Percentiles rank a stretch among this genome's conserved stretches.
phyloP scores from a whole-genome alignment of 1,139 yeast species.

The Kodamaea anthophila region DNA sequence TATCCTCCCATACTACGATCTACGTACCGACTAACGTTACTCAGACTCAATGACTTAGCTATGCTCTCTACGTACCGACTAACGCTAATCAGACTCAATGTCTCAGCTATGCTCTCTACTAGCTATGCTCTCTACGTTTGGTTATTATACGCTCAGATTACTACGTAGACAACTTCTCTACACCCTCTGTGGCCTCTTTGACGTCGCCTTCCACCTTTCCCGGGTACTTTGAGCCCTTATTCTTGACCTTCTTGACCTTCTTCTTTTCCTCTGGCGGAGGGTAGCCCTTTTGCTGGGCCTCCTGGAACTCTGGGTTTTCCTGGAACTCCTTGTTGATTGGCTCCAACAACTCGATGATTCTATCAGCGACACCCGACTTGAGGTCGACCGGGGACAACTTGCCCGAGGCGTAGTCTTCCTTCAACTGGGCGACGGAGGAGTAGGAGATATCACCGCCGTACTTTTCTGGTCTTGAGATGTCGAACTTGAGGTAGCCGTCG shows the following conservation, averaged over 20 bases:
- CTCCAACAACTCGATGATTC: conserved; percentile 69
- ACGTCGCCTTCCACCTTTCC: conserved; percentile 13
- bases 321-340: conserved; percentile 76
- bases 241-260: conserved; percentile 67
- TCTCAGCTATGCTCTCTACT: too few relatives aligned
- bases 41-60: too few relatives aligned
- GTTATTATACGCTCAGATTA: too few relatives aligned
- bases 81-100: too few relatives aligned
- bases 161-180: too few relatives aligned
- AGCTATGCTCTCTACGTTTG: too few relatives aligned
- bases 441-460: conserved; percentile 90
- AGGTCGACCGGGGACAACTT: conserved; percentile 88
- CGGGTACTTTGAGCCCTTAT: conserved; percentile 82
- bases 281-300: conserved; percentile 72
- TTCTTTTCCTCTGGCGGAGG: conserved; percentile 65
- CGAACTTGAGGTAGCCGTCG: conserved; percentile 53
- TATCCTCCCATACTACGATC: too few relatives aligned
- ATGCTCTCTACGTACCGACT: too few relatives aligned
- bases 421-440: conserved; percentile 61
- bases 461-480: conserved; percentile 87
- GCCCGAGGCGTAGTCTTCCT: conserved; percentile 64
- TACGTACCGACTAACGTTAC: too few relatives aligned
- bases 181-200: conserved; percentile 12
- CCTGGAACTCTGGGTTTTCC: conserved; percentile 63
- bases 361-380: conserved; percentile 85